Conservation (phyloP, 2,329 filamentous ascomycete genomes). For the Sclerotinia minor region DNA sequence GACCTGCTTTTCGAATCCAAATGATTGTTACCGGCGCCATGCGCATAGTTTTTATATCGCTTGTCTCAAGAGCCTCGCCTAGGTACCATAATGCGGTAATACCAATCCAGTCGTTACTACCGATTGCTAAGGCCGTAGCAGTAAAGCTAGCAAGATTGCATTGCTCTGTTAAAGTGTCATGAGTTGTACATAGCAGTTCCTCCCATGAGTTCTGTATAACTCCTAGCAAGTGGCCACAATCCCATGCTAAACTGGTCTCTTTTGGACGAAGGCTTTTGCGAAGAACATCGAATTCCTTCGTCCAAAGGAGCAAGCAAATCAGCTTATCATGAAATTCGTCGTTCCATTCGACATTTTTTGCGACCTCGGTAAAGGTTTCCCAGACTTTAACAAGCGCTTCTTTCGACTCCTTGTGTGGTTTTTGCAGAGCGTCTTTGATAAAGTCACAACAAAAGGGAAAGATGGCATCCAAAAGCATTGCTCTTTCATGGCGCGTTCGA, state of each 20-base stretch:
- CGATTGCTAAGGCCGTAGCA: not conserved
- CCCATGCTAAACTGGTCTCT: not conserved
- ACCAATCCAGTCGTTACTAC: not conserved
- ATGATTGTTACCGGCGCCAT: not conserved
- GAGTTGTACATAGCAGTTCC: not conserved
- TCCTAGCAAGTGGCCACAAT: not conserved
- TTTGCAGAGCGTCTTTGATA: not conserved
- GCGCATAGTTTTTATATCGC: not conserved
- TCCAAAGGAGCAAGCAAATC: conserved; percentile 11
- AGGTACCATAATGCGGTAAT: not conserved
- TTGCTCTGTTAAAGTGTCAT: not conserved
- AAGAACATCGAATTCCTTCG: not conserved
- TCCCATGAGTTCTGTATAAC: conserved; percentile 1
- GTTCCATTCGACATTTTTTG: not conserved
- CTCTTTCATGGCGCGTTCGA: not conserved
- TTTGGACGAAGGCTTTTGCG: not conserved
- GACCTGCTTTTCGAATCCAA: not conserved
- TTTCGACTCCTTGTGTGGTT: not conserved
- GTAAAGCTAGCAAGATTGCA: not conserved
- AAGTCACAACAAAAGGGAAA: not conserved
- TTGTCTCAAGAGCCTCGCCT: not conserved
- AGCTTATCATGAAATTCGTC: conserved; percentile 13
- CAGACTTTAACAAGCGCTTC: not conserved
- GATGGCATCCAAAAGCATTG: not conserved
- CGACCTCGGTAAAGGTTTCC: not conserved